Percentiles rank a stretch among this genome's conserved stretches.
Conservation (phyloP, 2,329 filamentous ascomycete species). For the Fusarium fracticaudum region DNA sequence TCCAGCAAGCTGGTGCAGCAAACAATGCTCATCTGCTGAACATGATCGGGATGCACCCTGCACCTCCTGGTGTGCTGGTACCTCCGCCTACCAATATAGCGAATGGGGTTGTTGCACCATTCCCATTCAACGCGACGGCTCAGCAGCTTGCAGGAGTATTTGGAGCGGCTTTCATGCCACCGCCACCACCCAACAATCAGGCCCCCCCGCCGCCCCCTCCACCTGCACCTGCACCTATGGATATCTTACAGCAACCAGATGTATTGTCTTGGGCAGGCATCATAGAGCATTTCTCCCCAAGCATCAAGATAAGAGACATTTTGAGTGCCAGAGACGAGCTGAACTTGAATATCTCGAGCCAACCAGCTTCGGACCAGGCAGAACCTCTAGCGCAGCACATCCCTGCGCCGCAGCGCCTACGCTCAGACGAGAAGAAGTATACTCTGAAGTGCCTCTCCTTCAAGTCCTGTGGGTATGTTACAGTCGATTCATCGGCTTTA, state of each 20-base stretch:
- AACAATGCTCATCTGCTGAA: conserved; percentile 27
- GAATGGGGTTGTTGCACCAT: not conserved
- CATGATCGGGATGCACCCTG: conserved; percentile 21
- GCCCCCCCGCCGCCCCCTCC: too few relatives aligned
- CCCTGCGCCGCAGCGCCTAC: conserved; percentile 34
- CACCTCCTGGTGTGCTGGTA: not conserved
- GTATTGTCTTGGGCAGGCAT: conserved; percentile 54
- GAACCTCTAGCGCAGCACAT: conserved; percentile 32
- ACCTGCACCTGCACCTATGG: conserved; percentile 3
- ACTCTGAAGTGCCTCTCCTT: conserved; percentile 57
- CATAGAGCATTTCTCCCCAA: conserved; percentile 54
- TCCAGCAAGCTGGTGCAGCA: conserved; percentile 28
- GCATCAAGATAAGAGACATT: conserved; percentile 44
- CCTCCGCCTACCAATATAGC: not conserved
- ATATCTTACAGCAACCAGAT: conserved; percentile 42
- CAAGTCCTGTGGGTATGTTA: conserved; percentile 70
- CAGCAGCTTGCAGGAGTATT: conserved; percentile 2
- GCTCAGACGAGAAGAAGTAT: conserved; percentile 42
- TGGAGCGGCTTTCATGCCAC: not conserved
- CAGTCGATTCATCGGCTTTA: conserved; percentile 50
- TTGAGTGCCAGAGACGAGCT: conserved; percentile 13
- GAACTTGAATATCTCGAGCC: not conserved
- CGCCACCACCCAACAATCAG: not conserved
- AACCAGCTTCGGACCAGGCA: conserved; percentile 7
- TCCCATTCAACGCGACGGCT: not conserved